Base-by-base conservation (phyloP, 2,329 filamentous ascomycete genomes). In the Iodosphaeria phyllophila region DNA sequence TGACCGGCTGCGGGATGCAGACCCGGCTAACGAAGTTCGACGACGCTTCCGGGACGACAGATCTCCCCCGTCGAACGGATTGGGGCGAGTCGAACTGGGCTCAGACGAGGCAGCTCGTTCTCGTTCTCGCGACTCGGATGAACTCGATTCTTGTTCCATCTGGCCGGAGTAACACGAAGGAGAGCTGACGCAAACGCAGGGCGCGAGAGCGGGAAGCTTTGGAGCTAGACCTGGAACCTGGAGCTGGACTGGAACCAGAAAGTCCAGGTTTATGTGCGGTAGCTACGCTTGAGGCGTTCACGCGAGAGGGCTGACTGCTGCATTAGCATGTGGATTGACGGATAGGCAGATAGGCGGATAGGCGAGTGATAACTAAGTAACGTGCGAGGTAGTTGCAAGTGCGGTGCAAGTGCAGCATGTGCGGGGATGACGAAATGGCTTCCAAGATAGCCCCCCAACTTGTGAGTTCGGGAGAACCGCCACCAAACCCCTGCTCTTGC, bases 61-160 rank as follows among this genome's bases (percentile, higher is more conserved):
- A 13, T 27, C 25, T 35, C 66, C 60, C 41, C 48, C 52, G 47
- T 71, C 65, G 43, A 73, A 74, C 20, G 69, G 69, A 35, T 74
- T 72, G 26, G 64, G 64, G 33, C 69, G 61, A 36, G 61, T 67
- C 39, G 66, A 64, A 46, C 58, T 59, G 45, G 64, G 61, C 53
- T 74, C 69, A 48, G 63, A 62, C 40, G 66, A 72, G 48, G 57
- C 54, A 41, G 62, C 60, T 48, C 63, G 61, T 52, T 66, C 61
- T 48, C 63, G 61, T 52, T 66, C 61, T 56, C 51, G 56, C 46
- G 52, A 51, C 48, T 64, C 58, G 42, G 51, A 48, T 35, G 54
- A 50, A 41, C 41, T 52, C 42, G 54, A 52, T 44, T 52, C 48
- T 46, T 50, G 55, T 54, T 64, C 60, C 61, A 66, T 66, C 52